Conservation (phyloP, 805 yeast genomes). For the Candida sithepensis region DNA sequence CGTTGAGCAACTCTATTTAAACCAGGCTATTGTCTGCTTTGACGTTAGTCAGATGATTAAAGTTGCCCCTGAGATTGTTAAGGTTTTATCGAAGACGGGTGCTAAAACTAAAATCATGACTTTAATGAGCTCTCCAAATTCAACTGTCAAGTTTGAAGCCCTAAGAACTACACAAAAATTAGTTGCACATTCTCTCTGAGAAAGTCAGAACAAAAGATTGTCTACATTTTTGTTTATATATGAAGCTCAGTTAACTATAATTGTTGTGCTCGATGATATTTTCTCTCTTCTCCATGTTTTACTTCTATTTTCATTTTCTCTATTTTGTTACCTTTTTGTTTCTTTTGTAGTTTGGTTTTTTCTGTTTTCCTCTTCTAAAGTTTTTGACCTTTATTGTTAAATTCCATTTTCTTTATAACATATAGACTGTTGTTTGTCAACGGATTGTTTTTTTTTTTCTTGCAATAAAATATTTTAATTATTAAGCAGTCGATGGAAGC, state of each 20-base stretch:
- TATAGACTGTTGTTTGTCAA: neutral
- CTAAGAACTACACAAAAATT: conserved; percentile 91
- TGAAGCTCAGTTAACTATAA: neutral
- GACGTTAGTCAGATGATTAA: conserved; percentile 63
- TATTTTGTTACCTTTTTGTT: neutral
- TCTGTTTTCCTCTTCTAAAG: neutral
- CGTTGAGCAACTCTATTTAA: conserved; percentile 26
- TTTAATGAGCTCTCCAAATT: conserved; percentile 71
- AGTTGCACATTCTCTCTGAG: conserved; percentile 70
- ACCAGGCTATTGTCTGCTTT: conserved; percentile 60
- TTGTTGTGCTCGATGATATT: neutral
- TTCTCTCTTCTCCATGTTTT: neutral
- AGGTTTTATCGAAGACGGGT: conserved; percentile 49
- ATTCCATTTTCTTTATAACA: neutral
- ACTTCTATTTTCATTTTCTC: neutral
- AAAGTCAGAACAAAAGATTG: neutral
- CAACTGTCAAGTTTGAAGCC: conserved; percentile 92
- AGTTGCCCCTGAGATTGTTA: conserved; percentile 58
- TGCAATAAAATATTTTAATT: neutral
- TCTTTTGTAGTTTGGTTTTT: neutral
- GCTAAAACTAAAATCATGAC: conserved; percentile 82
- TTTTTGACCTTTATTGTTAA: neutral
- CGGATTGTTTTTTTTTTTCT: conserved; percentile 22
- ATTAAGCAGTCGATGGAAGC: neutral
- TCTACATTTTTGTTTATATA: neutral